phyloP scores from a whole-genome alignment of 768 basidiomycete genomes.

The Dentipellis fragilis region DNA sequence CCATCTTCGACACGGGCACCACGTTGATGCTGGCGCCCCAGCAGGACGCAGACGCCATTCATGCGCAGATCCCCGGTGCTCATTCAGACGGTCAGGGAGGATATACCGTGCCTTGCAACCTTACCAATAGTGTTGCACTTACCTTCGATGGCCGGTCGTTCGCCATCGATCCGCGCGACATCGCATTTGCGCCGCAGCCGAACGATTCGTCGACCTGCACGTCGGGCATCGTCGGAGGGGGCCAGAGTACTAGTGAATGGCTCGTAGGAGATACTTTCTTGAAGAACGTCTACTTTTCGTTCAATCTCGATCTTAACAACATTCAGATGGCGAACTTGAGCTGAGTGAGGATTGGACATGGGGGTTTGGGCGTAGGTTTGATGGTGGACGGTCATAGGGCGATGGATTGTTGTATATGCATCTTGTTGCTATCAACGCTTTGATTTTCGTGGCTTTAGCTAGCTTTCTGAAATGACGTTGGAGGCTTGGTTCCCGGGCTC shows the following conservation, averaged over 20 bases:
- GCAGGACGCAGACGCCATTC: slow-evolving; percentile 44
- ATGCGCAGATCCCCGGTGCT: slow-evolving; percentile 49
- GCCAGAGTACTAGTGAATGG: slow-evolving; percentile 55
- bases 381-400: too few relatives aligned
- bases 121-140: slow-evolving; percentile 40
- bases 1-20: slow-evolving; percentile 49
- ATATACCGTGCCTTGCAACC: slow-evolving; percentile 60
- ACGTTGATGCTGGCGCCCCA: slow-evolving; percentile 32
- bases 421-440: too few relatives aligned
- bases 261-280: slow-evolving; percentile 69
- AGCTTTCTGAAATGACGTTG: too few relatives aligned
- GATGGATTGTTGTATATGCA: too few relatives aligned
- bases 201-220: slow-evolving; percentile 53
- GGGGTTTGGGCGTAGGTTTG: too few relatives aligned
- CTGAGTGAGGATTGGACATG: too few relatives aligned
- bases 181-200: slow-evolving; percentile 43
- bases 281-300: slow-evolving; percentile 67
- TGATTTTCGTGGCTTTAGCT: too few relatives aligned
- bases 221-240: slow-evolving; percentile 62
- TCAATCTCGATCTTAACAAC: too few relatives aligned
- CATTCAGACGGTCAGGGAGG: slow-evolving; percentile 35
- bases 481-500: too few relatives aligned
- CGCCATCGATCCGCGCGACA: slow-evolving; percentile 54
- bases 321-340: too few relatives aligned
- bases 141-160: slow-evolving; percentile 51